Base-by-base conservation (phyloP, 371 early-diverging fungal species). In the Coemansia sp. region DNA sequence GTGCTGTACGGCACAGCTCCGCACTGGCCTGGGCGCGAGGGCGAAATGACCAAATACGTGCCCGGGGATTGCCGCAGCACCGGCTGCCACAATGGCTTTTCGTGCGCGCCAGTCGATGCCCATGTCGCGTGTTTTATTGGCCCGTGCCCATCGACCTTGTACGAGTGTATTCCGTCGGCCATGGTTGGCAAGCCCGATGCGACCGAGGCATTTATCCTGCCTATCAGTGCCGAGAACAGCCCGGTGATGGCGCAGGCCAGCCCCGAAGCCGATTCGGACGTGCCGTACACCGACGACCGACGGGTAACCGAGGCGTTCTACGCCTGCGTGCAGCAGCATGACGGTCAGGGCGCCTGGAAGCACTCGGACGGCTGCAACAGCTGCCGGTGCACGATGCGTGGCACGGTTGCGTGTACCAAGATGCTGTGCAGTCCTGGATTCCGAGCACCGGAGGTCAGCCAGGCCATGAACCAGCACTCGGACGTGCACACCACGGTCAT, bases 401-500 rank as follows among this genome's bases (percentile, higher is more conserved):
- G 75, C 7, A 34, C 58, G 1, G 35, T 74, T 40, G 55, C 59
- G 20, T 74, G 75, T 48, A 74, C 75, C 26, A 69, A 65, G 66
- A 69, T 40, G 55, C 45, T 74, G 39, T 74, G 75, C 53, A 42
- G 43, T 14, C 43, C 32, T 1, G 39, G 4, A 7, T 30, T 11
- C 16, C 51, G 43, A 30, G 38, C 20, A n/a, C 13, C 45, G 16
- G 58, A 45, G 11, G 42, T 47, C n/a, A 20, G 48, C 30, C 40
- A 51, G 35, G 39, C 39, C 30, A 47, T 32, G 16, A 59, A 36
- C 45, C 35, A 52, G 31, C 50, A n/a, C 16, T 4, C 43, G 9
- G 48, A 54, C 30, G 43, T 54, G 43, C 65, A 50, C 40, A 68
- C 69, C 39, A 68, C 69, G 1, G 34, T 64, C 14, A 64, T 64